A percentile compares a stretch with the other conserved stretches of the same genome.
Evolutionary conservation across 495 filamentous ascomycete genomes (phyloP).

Genomic region (Penicillium desertorum): DNA sequence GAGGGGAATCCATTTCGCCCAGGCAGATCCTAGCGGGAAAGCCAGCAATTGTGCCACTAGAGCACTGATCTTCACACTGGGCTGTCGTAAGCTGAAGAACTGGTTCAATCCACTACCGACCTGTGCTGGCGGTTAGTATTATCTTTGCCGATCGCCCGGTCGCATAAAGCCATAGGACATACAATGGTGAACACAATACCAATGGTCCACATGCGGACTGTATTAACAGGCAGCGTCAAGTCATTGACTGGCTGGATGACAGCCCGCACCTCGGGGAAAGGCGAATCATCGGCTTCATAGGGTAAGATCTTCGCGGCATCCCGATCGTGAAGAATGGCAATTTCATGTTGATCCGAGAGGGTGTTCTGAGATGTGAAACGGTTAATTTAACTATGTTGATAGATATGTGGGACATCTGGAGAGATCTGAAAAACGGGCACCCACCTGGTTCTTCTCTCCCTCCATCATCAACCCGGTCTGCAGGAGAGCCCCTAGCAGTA

Average conservation of each 20-base stretch:
- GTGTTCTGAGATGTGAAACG: constrained; percentile 7
- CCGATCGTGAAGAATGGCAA: constrained; percentile 35
- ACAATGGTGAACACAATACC: constrained; percentile 64
- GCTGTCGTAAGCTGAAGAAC: constrained; percentile 63
- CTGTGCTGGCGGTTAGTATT: constrained; percentile 12
- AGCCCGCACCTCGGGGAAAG: constrained; percentile 63
- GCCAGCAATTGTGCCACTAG: constrained; percentile 70
- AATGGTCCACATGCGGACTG: constrained; percentile 71
- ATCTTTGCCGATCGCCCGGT: neutral
- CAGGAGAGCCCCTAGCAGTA: neutral
- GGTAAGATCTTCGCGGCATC: constrained; percentile 41
- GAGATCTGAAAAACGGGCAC: constrained; percentile 3
- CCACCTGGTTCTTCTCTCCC: constrained; percentile 18
- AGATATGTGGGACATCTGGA: neutral
- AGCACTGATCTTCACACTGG: constrained; percentile 62
- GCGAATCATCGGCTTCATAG: constrained; percentile 61
- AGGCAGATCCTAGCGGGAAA: constrained; percentile 65
- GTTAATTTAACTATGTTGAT: neutral
- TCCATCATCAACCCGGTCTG: neutral
- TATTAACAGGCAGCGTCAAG: constrained; percentile 63
- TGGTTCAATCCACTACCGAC: constrained; percentile 70
- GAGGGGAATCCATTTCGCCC: constrained; percentile 55
- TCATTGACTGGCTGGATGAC: constrained; percentile 58
- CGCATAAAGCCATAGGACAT: constrained; percentile 17
- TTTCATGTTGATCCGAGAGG: constrained; percentile 16